These are phyloP conservation scores for Peronospora farinosa DNA, from an alignment of 352 stramenopile genomes.

Conservation along the genomic window DNA sequence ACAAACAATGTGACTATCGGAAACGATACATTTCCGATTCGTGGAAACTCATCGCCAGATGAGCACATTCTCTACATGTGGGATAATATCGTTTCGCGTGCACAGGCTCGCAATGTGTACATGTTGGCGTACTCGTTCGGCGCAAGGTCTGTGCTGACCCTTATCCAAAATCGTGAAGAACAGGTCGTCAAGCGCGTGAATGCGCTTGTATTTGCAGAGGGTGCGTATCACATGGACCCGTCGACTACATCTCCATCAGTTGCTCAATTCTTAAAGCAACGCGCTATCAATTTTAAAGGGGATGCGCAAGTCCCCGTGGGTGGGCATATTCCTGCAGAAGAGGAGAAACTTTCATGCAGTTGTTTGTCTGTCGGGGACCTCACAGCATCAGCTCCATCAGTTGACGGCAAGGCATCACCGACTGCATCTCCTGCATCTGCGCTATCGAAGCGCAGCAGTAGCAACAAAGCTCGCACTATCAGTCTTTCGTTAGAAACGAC, in stretches of 20 bases:
- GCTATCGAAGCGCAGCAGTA: conserved; percentile 41
- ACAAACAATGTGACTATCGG: conserved; percentile 65
- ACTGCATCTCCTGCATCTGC: conserved; percentile 24
- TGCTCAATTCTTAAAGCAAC: conserved; percentile 51
- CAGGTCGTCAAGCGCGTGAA: conserved; percentile 48
- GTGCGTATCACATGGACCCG: conserved; percentile 51
- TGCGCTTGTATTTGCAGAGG: conserved; percentile 65
- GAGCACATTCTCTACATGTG: conserved; percentile 72
- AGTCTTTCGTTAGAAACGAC: conserved; percentile 59
- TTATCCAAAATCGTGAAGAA: conserved; percentile 58
- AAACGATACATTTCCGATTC: conserved; percentile 52
- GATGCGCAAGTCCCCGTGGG: conserved; percentile 40
- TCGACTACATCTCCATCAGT: conserved; percentile 44
- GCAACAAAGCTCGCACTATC: conserved; percentile 75
- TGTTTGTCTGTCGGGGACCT: conserved; percentile 62
- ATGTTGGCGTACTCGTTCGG: conserved; percentile 68
- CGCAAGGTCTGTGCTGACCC: conserved; percentile 57
- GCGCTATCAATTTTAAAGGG: conserved; percentile 73
- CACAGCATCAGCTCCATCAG: conserved; percentile 19
- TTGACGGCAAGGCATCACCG: conserved; percentile 17
- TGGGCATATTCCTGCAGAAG: conserved; percentile 40
- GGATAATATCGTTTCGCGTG: conserved; percentile 64
- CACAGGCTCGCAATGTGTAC: conserved; percentile 51
- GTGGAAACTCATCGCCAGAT: conserved; percentile 49
- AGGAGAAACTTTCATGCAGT: conserved; percentile 57